Evolutionary conservation across 352 stramenopile species (phyloP).

Genomic region (Phytophthora vignae): DNA sequence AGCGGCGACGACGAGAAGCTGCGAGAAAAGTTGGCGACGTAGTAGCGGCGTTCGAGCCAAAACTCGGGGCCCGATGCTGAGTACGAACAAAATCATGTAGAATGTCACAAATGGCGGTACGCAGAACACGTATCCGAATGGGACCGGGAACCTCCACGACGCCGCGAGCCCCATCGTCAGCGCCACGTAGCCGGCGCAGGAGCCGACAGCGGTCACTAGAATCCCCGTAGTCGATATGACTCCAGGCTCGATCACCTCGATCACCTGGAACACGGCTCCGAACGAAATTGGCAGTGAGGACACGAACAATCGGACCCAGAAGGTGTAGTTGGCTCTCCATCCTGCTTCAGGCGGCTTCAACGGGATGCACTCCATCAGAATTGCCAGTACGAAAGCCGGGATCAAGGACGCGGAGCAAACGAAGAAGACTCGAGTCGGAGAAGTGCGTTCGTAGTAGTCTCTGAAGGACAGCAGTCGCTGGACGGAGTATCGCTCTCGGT

Average conservation of each 20-base stretch:
- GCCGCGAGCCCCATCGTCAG: constrained; percentile 21
- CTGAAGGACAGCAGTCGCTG: constrained; percentile 19
- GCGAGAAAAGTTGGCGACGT: constrained; percentile 8
- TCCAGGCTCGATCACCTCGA: constrained; percentile 12
- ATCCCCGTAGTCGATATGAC: constrained; percentile 10
- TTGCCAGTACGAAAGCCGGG: constrained; percentile 17
- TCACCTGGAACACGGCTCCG: constrained; percentile 22
- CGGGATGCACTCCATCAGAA: constrained; percentile 42
- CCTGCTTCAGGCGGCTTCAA: constrained; percentile 19
- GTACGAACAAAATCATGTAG: constrained; percentile 24
- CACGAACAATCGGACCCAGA: constrained; percentile 34
- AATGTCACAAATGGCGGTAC: constrained; percentile 19
- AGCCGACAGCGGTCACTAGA: constrained; percentile 8
- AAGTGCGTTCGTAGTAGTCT: constrained; percentile 17
- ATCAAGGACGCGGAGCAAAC: constrained; percentile 20
- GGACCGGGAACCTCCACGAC: constrained; percentile 27
- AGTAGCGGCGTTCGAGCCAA: constrained; percentile 1
- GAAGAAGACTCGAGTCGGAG: constrained; percentile 6
- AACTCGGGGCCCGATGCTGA: constrained; percentile 16
- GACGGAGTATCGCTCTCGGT: constrained; percentile 17
- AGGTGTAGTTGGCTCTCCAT: constrained; percentile 31
- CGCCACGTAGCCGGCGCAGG: constrained; percentile 21
- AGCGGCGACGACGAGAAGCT: constrained; percentile 9
- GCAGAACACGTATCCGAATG: constrained; percentile 29
- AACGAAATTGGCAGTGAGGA: constrained; percentile 23